Evolutionary conservation across 768 basidiomycete species (phyloP), one percentile per base, ranked within the genome.

Genomic region (Daedalea quercina): DNA sequence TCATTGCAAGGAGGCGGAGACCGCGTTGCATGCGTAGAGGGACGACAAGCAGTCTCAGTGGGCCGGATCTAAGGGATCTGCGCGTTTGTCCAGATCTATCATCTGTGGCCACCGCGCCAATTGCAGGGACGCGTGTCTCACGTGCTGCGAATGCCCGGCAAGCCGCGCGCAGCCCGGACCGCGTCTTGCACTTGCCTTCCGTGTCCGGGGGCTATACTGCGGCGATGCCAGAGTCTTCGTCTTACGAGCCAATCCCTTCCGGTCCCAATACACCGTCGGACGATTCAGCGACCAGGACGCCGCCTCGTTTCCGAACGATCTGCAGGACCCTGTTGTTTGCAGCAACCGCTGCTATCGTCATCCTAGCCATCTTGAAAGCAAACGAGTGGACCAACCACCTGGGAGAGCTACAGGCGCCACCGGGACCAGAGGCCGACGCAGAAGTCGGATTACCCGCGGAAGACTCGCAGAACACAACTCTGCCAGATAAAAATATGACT

Each of bases 291-390:
- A 67, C 63, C 9, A 25, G 64, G 3, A n/a, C 45, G 7, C 9
- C 48, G 37, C 42, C 59, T 46, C 63, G n/a, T 45, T 60, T 42
- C 57, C 67, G 55, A 45, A 68, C 66, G 37, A 59, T 65, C 41
- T 64, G 63, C 28, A 69, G 58, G 58, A 57, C 69, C 26, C 25
- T 74, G 35, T 54, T 77, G 52, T 19, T 79, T 51, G 64, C 65
- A 19, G 23, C 67, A 47, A 65, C 67, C 22, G 57, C 79, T 54
- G 60, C 64, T 49, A 33, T 75, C 52, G 59, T 73, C 57, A 69
- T 67, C 17, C 65, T 79, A 51, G 58, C 63, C 24, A 69, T 69
- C 48, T 82, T 72, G 60, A 74, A 71, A 63, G 66, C 69, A 17
- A 73, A 72, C 49, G 76, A 73, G 66, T 73, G 72, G 65, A 69